These are phyloP conservation scores for Gnomoniopsis sp. DNA, from an alignment of 2,329 filamentous ascomycete genomes.

Conservation along the genomic window DNA sequence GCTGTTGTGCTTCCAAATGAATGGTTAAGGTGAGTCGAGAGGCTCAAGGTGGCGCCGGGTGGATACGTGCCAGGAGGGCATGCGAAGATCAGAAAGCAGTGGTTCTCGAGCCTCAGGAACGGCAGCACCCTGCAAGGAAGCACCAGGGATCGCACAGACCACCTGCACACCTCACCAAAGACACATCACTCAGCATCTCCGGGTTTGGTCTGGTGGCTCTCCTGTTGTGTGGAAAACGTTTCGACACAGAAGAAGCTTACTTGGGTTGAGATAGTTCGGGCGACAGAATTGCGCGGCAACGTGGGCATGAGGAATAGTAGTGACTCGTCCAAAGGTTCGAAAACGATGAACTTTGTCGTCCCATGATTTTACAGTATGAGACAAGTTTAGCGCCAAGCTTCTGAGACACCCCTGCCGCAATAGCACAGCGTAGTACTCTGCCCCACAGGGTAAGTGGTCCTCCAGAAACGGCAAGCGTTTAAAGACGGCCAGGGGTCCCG, in stretches of 20 bases:
- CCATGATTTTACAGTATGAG: background rate
- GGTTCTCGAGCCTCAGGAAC: background rate
- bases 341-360: background rate
- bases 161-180: background rate
- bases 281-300: no score
- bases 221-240: no score
- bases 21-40: background rate
- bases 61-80: conserved; percentile 1
- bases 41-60: background rate
- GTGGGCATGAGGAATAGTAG: no score
- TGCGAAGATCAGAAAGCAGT: background rate
- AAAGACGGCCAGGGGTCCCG: background rate
- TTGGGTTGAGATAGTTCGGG: no score
- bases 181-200: no score
- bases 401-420: background rate
- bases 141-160: background rate
- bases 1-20: background rate
- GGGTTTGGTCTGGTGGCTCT: no score
- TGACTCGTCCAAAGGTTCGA: no score
- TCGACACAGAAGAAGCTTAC: no score
- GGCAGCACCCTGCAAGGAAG: background rate
- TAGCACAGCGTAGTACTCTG: no score
- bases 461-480: conserved; percentile 18
- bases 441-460: conserved; percentile 4
- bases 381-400: conserved; percentile 7